Conservation (phyloP, 1,284 basidiomycete genomes). For the Leccinum pachyderme region DNA sequence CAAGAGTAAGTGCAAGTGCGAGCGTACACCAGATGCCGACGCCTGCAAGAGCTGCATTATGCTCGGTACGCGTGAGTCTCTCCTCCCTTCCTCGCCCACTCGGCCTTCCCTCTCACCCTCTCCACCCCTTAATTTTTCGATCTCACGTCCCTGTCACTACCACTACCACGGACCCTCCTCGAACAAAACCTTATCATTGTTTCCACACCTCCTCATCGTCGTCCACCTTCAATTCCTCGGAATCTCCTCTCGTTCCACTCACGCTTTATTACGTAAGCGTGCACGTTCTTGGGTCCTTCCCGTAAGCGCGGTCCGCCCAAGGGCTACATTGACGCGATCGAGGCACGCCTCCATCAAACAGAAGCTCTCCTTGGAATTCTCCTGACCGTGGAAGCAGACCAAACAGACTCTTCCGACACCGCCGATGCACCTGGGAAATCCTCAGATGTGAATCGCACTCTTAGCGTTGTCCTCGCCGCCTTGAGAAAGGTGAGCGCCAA, state of each 20-base stretch:
- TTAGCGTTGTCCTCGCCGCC: constrained; percentile 20
- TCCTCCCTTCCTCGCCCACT: constrained; percentile 19
- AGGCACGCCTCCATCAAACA: constrained; percentile 82
- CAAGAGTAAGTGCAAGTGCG: constrained; percentile 38
- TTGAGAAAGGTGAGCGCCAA: constrained; percentile 28
- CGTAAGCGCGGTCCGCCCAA: constrained; percentile 83
- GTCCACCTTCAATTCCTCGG: neutral
- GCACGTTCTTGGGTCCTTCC: constrained; percentile 80
- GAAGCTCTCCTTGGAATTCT: constrained; percentile 82
- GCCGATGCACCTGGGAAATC: constrained; percentile 38
- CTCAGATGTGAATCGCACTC: constrained; percentile 11
- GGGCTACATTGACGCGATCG: constrained; percentile 89
- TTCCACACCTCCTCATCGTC: neutral
- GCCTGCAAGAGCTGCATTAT: constrained; percentile 66
- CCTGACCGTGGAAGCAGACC: constrained; percentile 61
- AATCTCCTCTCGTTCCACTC: neutral
- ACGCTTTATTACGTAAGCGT: constrained; percentile 33
- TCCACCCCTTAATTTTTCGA: neutral
- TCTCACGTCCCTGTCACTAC: neutral
- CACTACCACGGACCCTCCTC: neutral
- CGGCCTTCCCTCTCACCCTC: neutral
- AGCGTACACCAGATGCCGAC: constrained; percentile 20
- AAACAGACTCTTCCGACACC: constrained; percentile 56
- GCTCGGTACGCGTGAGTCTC: constrained; percentile 61
- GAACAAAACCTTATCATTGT: neutral